A percentile compares a stretch with the other conserved stretches of the same genome.
Evolutionary conservation across 2,329 filamentous ascomycete species (phyloP).

Genomic region (Stagonosporopsis tanaceti): DNA sequence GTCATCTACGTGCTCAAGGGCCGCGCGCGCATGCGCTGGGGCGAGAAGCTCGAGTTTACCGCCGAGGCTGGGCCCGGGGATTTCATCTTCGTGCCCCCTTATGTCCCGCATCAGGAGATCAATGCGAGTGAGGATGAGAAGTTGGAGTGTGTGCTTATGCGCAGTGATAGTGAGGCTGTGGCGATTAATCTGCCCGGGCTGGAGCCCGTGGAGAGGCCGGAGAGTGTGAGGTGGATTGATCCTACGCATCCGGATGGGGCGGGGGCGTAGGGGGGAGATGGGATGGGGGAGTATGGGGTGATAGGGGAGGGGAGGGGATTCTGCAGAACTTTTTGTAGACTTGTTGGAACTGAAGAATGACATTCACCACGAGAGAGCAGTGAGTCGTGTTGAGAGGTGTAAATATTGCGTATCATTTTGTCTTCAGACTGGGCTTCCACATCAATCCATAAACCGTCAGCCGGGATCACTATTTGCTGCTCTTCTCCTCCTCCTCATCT

Average conservation of each 20-base stretch:
- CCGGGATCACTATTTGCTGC: not conserved
- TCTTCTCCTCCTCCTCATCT: conserved; percentile 27
- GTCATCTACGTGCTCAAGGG: conserved; percentile 21
- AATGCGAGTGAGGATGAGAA: conserved; percentile 21
- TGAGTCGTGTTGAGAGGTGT: not conserved
- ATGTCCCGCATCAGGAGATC: conserved; percentile 23
- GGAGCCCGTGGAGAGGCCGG: conserved; percentile 8
- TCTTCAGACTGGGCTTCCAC: not conserved
- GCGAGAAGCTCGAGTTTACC: conserved; percentile 17
- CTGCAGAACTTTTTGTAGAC: not conserved
- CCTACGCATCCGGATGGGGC: conserved; percentile 20
- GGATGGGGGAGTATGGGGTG: no score
- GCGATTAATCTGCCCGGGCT: conserved; percentile 14
- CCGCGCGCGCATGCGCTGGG: conserved; percentile 20
- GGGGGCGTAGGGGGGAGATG: conserved; percentile 5
- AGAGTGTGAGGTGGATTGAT: conserved; percentile 18
- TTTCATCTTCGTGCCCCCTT: conserved; percentile 22
- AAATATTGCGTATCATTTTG: conserved; percentile 7
- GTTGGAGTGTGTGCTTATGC: conserved; percentile 20
- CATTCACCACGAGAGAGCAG: no score
- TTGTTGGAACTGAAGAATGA: no score
- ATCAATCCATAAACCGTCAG: not conserved
- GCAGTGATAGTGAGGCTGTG: conserved; percentile 20
- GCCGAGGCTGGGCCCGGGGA: conserved; percentile 18
- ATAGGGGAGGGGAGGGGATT: not conserved